Evolutionary conservation across 805 yeast genomes (phyloP).

Genomic region (Cyberlindnera japonica): DNA sequence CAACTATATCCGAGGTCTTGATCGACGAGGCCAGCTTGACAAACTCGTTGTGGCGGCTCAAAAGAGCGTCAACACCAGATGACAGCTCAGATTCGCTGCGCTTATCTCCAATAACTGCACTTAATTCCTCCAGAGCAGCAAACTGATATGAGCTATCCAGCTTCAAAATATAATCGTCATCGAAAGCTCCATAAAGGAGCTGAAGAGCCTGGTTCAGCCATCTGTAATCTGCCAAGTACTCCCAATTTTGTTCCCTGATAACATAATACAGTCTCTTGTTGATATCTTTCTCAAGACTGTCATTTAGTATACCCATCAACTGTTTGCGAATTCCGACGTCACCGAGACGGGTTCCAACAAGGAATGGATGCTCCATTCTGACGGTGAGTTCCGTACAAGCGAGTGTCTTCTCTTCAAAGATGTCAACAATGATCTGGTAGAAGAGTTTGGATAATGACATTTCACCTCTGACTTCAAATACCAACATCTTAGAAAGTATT

Average conservation of each 20-base stretch:
- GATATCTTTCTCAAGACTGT: constrained; percentile 73
- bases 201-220: constrained; percentile 96
- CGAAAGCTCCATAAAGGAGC: constrained; percentile 75
- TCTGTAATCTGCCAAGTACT: constrained; percentile 82
- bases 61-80: constrained; percentile 24
- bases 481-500: constrained; percentile 86
- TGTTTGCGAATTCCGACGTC: constrained; percentile 71
- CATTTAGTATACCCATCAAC: constrained; percentile 74
- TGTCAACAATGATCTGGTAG: constrained; percentile 80
- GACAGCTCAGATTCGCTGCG: constrained; percentile 21
- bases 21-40: constrained; percentile 29
- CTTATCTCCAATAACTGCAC: constrained; percentile 22
- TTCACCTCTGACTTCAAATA: constrained; percentile 86
- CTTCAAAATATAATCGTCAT: constrained; percentile 42
- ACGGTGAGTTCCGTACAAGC: constrained; percentile 86
- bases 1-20: constrained; percentile 58
- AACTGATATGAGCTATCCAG: constrained; percentile 50
- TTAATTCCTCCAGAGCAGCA: constrained; percentile 47
- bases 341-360: constrained; percentile 85
- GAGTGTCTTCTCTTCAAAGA: constrained; percentile 76
- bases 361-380: constrained; percentile 92
- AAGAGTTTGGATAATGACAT: constrained; percentile 71
- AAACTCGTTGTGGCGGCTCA: constrained; percentile 34
- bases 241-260: constrained; percentile 97
- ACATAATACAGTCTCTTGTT: constrained; percentile 80